phyloP scores from a whole-genome alignment of 2,329 filamentous ascomycete genomes.

The Curvularia sp. region DNA sequence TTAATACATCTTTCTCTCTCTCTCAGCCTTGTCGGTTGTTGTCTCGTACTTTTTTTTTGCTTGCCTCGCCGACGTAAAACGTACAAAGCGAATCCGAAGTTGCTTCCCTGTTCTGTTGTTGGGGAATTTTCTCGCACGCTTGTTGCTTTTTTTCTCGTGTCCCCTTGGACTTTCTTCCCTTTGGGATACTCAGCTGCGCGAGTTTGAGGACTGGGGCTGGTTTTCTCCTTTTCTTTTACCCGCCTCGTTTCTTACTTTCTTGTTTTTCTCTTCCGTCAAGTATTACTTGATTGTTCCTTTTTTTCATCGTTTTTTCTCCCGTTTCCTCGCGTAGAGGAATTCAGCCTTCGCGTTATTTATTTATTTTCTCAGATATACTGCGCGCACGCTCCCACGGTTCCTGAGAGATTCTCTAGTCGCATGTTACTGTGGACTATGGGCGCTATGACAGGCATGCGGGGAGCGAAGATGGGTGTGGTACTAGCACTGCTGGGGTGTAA shows the following conservation, averaged over 20 bases:
- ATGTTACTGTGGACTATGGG: background rate
- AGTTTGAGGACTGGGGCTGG: background rate
- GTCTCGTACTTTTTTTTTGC: no score
- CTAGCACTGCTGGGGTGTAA: conserved; percentile 23
- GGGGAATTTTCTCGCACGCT: background rate
- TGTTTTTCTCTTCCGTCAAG: background rate
- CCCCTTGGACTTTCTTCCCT: background rate
- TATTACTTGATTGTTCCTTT: background rate
- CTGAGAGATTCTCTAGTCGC: background rate
- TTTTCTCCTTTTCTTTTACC: background rate
- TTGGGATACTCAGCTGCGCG: background rate
- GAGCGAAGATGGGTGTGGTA: conserved; percentile 14
- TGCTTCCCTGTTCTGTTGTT: no score
- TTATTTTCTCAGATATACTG: background rate
- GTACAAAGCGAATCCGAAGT: no score
- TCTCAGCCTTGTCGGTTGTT: no score
- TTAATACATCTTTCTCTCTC: no score
- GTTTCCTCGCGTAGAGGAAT: background rate
- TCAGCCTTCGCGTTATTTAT: background rate
- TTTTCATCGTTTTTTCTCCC: background rate
- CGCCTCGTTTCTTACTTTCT: background rate
- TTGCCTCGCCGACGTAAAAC: no score
- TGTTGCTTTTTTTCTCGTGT: background rate
- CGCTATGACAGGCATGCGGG: conserved; percentile 7
- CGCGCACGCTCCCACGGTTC: conserved; percentile 2